A percentile compares a stretch with the other conserved stretches of the same genome.
These are phyloP conservation scores for Silene conica DNA, from an alignment of 148 eudicot species.

Conservation along the genomic window DNA sequence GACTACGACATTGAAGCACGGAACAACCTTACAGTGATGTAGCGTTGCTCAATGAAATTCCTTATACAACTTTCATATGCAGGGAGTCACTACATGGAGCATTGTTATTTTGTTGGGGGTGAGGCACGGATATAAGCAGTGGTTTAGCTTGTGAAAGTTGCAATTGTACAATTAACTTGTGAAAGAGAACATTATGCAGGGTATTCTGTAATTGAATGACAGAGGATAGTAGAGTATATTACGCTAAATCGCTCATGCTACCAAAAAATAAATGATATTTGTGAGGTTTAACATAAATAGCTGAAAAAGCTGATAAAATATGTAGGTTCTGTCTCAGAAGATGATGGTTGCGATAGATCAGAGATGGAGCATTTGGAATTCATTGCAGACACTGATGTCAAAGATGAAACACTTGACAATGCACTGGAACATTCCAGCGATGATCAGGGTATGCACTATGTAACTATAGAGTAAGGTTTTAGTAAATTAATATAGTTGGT, in stretches of 20 bases:
- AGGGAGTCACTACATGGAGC: too few species aligned
- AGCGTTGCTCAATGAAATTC: neutral
- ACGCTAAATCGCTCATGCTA: too few species aligned
- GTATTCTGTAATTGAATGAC: too few species aligned
- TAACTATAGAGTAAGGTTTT: neutral
- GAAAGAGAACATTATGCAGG: too few species aligned
- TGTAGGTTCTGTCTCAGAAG: neutral
- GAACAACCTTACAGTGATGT: neutral
- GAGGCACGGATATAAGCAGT: too few species aligned
- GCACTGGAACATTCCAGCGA: neutral
- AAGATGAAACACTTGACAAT: neutral
- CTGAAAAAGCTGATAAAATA: too few species aligned
- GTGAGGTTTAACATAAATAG: too few species aligned
- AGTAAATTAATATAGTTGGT: neutral
- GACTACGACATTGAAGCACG: neutral
- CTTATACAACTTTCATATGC: neutral
- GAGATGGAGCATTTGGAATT: neutral
- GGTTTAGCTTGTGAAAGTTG: too few species aligned
- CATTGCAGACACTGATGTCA: neutral
- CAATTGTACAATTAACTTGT: too few species aligned
- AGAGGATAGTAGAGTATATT: too few species aligned
- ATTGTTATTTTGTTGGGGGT: too few species aligned
- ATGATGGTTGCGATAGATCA: neutral
- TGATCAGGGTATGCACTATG: conserved; percentile 10
- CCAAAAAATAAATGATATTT: too few species aligned